These are phyloP conservation scores for Talaromyces marneffei DNA, from an alignment of 2,329 filamentous ascomycete genomes.

Conservation along the genomic window DNA sequence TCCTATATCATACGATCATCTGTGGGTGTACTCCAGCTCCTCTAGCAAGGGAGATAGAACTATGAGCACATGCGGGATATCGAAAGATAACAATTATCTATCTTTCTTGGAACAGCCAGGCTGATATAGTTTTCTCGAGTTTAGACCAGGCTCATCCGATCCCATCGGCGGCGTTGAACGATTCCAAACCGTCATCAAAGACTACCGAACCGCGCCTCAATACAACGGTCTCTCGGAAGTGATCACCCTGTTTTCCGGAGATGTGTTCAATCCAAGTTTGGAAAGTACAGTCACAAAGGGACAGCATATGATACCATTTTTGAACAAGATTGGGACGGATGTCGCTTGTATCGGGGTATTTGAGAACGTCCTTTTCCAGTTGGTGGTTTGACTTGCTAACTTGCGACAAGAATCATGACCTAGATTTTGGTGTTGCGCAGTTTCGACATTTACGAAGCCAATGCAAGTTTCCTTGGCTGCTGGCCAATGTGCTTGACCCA, in stretches of 20 bases:
- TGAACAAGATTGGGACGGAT: conserved; percentile 72
- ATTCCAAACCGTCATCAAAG: conserved; percentile 70
- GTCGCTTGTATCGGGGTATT: conserved; percentile 76
- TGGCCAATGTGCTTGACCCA: conserved; percentile 82
- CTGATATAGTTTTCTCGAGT: background rate
- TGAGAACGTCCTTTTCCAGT: conserved; percentile 19
- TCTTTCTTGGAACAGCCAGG: background rate
- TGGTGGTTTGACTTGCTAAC: background rate
- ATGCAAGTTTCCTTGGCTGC: conserved; percentile 82
- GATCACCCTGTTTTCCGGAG: conserved; percentile 80
- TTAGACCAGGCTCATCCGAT: conserved; percentile 60
- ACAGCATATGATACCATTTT: conserved; percentile 78
- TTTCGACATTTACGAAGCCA: conserved; percentile 66
- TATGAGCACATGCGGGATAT: background rate
- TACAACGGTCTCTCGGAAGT: conserved; percentile 61
- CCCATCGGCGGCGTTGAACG: conserved; percentile 75
- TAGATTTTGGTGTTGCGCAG: conserved; percentile 83
- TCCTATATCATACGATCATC: background rate
- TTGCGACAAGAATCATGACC: conserved; percentile 71
- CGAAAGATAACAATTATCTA: background rate
- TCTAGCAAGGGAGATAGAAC: background rate
- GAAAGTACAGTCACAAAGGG: conserved; percentile 88
- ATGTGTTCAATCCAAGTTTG: conserved; percentile 86
- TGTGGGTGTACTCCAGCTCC: background rate
- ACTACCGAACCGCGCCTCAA: conserved; percentile 61